Base-by-base conservation (phyloP, 2,329 filamentous ascomycete species). In the Xylariales sp. region DNA sequence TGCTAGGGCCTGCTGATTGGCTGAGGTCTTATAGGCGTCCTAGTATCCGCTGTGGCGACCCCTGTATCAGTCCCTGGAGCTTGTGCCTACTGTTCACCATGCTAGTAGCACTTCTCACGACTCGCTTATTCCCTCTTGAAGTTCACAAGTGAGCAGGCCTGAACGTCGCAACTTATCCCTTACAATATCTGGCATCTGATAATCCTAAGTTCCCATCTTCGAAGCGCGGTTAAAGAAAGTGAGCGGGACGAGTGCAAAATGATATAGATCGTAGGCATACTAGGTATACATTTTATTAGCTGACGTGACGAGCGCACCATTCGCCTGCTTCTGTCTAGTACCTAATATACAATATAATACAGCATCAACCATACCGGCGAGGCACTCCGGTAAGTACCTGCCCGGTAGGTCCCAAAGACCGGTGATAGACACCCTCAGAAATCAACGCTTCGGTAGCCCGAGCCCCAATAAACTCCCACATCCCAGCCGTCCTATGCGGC, bases 401-500 rank as follows among this genome's bases (percentile, higher is more conserved):
- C n/a, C 72, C 64, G 6, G 61, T 70, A 9, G 72, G 71, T 9
- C 70, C 67, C 34, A 72, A 49, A 34, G 56, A 43, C 3, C 34
- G 41, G 50, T 73, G 71, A 55, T 68, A 72, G 10, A 66, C 58
- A 9, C 67, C 67, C n/a, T 71, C 64, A 5, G 53, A 30, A 23
- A 75, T 64, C 34, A 75, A 54, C 41, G 63, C 61, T 45, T 75
- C 73, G 16, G 72, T 72, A 14, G 67, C 60, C 4, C 46, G 43
- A 16, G 71, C 46, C 6, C 74, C 71, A 34, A 75, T 57, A 53
- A 72, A 75, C 59, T 69, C 70, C 74, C 74, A 75, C 14, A 71
- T 64, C 3, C 73, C 72, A 5, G 60, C 68, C 16, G 74, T 74
- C 46, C 65, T 69, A 18, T 69, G 65, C 10, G 8, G 30, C 46